A percentile compares a stretch with the other conserved stretches of the same genome.
phyloP scores from a whole-genome alignment of 2,329 filamentous ascomycete genomes.

The Cordyceps fumosorosea region DNA sequence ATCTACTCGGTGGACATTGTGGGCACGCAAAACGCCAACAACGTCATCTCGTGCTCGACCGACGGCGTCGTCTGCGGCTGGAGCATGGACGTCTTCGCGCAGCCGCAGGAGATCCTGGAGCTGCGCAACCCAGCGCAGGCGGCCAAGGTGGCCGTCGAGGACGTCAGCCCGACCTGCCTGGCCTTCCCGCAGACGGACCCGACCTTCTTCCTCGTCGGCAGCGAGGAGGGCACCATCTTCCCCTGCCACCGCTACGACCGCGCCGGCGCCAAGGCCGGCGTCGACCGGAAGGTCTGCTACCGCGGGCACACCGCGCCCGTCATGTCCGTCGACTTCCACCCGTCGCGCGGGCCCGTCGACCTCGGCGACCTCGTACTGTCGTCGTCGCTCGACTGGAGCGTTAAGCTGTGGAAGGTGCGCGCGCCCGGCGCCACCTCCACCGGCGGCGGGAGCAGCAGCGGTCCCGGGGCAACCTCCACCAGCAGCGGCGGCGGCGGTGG shows the following conservation, averaged over 20 bases:
- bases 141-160: conserved; percentile 71
- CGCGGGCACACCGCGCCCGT: conserved; percentile 87
- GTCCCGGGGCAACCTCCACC: conserved; percentile 28
- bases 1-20: conserved; percentile 95
- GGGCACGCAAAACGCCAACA: conserved; percentile 97
- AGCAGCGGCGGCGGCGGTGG: conserved; percentile 51
- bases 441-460: conserved; percentile 28
- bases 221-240: conserved; percentile 93
- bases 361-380: conserved; percentile 88
- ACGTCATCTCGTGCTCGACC: conserved; percentile 94
- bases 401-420: conserved; percentile 93
- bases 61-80: conserved; percentile 95
- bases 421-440: conserved; percentile 68
- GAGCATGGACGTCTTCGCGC: conserved; percentile 96
- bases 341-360: conserved; percentile 84
- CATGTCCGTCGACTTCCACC: conserved; percentile 95
- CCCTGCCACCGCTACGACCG: conserved; percentile 96
- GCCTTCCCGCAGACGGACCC: conserved; percentile 92
- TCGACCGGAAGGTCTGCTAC: conserved; percentile 84
- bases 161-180: conserved; percentile 89
- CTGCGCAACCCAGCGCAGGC: conserved; percentile 78
- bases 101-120: conserved; percentile 90
- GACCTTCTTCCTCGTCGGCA: conserved; percentile 94
- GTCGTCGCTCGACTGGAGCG: conserved; percentile 92
- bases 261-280: conserved; percentile 91